phyloP scores from a whole-genome alignment of 2,329 filamentous ascomycete genomes.

The Botrytis porri region DNA sequence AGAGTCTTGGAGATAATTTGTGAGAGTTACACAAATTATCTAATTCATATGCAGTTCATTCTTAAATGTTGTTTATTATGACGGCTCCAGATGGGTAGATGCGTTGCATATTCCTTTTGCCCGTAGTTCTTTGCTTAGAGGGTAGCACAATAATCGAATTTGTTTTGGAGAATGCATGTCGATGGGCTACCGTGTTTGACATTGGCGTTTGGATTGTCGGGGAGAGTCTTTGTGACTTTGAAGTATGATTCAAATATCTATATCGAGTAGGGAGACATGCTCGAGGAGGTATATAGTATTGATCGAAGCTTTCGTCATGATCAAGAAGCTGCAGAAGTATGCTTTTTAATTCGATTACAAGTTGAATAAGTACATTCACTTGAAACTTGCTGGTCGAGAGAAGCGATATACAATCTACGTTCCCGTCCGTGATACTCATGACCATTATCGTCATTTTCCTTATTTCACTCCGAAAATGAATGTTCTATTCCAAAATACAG shows the following conservation, averaged over 20 bases:
- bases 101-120: background rate
- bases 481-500: background rate
- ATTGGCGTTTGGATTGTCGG: background rate
- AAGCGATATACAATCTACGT: background rate
- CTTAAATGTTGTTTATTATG: background rate
- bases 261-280: background rate
- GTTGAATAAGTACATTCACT: no score
- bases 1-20: background rate
- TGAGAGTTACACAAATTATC: background rate
- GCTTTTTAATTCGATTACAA: background rate
- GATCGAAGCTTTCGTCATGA: background rate
- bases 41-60: background rate
- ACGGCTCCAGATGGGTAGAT: background rate
- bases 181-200: background rate
- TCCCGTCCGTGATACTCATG: background rate
- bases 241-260: background rate
- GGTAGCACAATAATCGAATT: background rate
- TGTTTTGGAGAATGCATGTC: background rate
- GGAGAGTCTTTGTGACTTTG: background rate
- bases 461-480: background rate
- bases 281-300: background rate
- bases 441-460: background rate
- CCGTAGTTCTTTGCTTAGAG: background rate
- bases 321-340: background rate
- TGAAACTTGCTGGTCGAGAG: background rate